Conservation (phyloP, 495 filamentous ascomycete genomes). For the Penicillium angulare region DNA sequence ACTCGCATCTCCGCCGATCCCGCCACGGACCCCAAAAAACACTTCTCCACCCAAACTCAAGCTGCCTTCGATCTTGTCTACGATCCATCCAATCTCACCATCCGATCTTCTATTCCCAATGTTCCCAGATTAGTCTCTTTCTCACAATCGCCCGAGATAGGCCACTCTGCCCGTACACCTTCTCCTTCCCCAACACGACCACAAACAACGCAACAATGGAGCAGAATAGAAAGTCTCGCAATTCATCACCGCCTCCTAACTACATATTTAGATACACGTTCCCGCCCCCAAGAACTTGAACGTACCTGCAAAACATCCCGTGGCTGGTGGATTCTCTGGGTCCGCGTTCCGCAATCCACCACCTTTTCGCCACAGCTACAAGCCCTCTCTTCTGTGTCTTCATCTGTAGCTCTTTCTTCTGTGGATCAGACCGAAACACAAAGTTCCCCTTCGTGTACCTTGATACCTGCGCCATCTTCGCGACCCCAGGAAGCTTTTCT, state of each 20-base stretch:
- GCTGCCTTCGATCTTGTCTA: conserved; percentile 83
- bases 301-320: conserved; percentile 87
- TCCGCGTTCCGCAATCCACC: conserved; percentile 54
- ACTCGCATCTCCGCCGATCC: conserved; percentile 43
- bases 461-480: background rate
- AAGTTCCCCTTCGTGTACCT: background rate
- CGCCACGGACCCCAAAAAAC: conserved; percentile 24
- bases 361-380: conserved; percentile 5
- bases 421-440: conserved; percentile 23
- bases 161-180: conserved; percentile 49
- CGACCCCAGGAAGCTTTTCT: conserved; percentile 71
- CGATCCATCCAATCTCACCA: conserved; percentile 71
- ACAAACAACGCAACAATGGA: conserved; percentile 47
- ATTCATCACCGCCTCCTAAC: conserved; percentile 83
- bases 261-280: conserved; percentile 64
- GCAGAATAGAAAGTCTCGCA: conserved; percentile 84
- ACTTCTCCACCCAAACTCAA: conserved; percentile 30
- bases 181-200: conserved; percentile 69
- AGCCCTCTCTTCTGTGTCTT: conserved; percentile 20
- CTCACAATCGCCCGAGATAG: conserved; percentile 4
- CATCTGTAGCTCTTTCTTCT: conserved; percentile 15
- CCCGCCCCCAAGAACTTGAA: conserved; percentile 63
- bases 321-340: conserved; percentile 98
- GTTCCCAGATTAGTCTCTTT: conserved; percentile 64
- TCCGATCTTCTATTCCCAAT: conserved; percentile 85